Conservation (phyloP, 805 yeast genomes). For the Candida berthetii region DNA sequence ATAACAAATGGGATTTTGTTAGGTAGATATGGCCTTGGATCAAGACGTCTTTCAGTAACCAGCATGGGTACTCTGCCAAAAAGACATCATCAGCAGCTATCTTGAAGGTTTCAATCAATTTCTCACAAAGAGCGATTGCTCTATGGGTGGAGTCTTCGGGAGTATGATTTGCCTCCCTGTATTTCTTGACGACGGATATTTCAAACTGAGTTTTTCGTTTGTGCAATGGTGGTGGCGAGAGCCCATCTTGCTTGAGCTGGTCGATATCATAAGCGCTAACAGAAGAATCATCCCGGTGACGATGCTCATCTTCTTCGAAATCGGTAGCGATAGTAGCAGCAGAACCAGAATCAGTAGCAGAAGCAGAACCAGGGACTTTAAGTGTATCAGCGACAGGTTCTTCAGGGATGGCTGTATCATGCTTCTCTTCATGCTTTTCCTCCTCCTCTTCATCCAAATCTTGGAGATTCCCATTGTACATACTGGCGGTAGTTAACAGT, state of each 20-base stretch:
- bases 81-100: slow-evolving; percentile 51
- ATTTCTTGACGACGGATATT: slow-evolving; percentile 16
- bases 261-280: neutral
- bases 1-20: slow-evolving; percentile 58
- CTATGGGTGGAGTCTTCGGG: slow-evolving; percentile 18
- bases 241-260: slow-evolving; percentile 1
- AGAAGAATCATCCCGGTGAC: slow-evolving; percentile 1
- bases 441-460: slow-evolving; percentile 16
- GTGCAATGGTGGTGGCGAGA: slow-evolving; percentile 2
- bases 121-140: slow-evolving; percentile 29
- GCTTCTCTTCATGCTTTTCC: no score
- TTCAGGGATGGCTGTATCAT: no score
- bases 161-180: slow-evolving; percentile 1
- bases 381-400: no score
- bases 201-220: slow-evolving; percentile 21
- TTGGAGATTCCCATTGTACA: slow-evolving; percentile 31
- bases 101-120: slow-evolving; percentile 31
- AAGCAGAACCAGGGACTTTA: no score
- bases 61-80: slow-evolving; percentile 59
- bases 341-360: no score
- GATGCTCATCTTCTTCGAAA: slow-evolving; percentile 1
- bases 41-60: slow-evolving; percentile 78
- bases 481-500: slow-evolving; percentile 50
- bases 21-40: slow-evolving; percentile 82
- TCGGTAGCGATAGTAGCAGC: no score